Base-by-base conservation (phyloP, 2,329 filamentous ascomycete species). In the Phialophora macrospora region DNA sequence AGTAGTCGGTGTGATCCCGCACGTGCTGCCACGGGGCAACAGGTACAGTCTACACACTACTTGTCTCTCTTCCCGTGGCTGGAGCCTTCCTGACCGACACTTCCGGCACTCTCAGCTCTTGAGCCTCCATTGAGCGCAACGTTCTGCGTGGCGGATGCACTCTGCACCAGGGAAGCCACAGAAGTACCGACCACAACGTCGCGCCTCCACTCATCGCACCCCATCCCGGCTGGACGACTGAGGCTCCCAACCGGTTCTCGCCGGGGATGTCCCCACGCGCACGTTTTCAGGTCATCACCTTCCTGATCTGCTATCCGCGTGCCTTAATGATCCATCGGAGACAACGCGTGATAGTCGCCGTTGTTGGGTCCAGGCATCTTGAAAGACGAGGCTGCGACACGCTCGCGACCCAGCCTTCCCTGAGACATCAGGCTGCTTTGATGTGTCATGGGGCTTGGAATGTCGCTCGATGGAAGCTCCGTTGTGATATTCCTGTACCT, bases 361-460 rank as follows among this genome's bases (percentile, higher is more conserved):
- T 11, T n/a, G 8, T 54, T n/a, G 2, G 7, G 28, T 5, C 17
- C 51, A 54, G 22, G 8, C 28, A 11, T 30, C 28, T 11, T 17
- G 9, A 30, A 54, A 5, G n/a, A 55, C 52, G 28, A 55, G 28
- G 52, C 52, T 55, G 52, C 52, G 52, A 55, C 24, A 55, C 24
- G 51, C 20, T 34, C 28, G 8, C 7, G 4, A 20, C 11, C 3
- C 6, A 12, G 12, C 24, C 9, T 0, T 9, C 11, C 24, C 52
- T 17, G 22, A 6, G 48, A 22, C 22, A 7, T 20, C 11, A 22
- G 48, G 8, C 48, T 26, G 48, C 11, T 5, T 5, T 3, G 48
- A 22, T 26, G 7, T 17, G 46, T 14, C 20, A 12, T 3, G 5
- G 7, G 5, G 14, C 17, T 44, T n/a, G 17, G 38, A 8, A 44